These are phyloP conservation scores for Cercospora sp. DNA, from an alignment of 2,329 filamentous ascomycete genomes.

Conservation along the genomic window DNA sequence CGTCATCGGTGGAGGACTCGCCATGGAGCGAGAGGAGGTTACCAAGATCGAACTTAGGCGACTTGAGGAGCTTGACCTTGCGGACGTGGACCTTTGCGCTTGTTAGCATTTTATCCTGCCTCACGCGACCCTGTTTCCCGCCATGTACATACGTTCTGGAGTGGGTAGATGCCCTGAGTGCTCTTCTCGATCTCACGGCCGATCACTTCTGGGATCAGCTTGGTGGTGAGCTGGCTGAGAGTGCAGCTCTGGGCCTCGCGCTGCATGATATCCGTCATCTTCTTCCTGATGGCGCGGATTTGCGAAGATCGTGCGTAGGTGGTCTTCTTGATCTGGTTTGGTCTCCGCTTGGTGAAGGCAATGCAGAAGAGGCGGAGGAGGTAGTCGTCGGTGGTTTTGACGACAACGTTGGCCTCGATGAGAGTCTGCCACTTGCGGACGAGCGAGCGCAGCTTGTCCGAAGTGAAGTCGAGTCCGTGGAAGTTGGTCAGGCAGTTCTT, in stretches of 20 bases:
- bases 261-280: slow-evolving; percentile 99
- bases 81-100: slow-evolving; percentile 86
- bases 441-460: slow-evolving; percentile 98
- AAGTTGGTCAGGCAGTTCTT: slow-evolving; percentile 99
- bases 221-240: slow-evolving; percentile 92
- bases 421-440: slow-evolving; percentile 99
- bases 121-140: neutral
- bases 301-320: slow-evolving; percentile 97
- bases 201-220: slow-evolving; percentile 99
- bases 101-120: slow-evolving; percentile 39
- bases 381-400: slow-evolving; percentile 99
- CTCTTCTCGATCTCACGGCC: slow-evolving; percentile 99
- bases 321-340: slow-evolving; percentile 99
- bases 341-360: slow-evolving; percentile 97
- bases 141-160: slow-evolving; percentile 77
- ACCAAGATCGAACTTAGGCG: slow-evolving; percentile 98
- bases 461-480: slow-evolving; percentile 99
- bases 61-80: slow-evolving; percentile 99
- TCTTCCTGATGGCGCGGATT: slow-evolving; percentile 96
- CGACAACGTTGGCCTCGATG: slow-evolving; percentile 98
- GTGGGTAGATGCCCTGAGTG: slow-evolving; percentile 98
- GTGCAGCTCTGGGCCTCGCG: slow-evolving; percentile 94
- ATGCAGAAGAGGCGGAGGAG: slow-evolving; percentile 98
- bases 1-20: slow-evolving; percentile 93
- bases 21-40: slow-evolving; percentile 94